Conservation (phyloP, 2,329 filamentous ascomycete genomes). For the Phyllosticta citrichinensis region DNA sequence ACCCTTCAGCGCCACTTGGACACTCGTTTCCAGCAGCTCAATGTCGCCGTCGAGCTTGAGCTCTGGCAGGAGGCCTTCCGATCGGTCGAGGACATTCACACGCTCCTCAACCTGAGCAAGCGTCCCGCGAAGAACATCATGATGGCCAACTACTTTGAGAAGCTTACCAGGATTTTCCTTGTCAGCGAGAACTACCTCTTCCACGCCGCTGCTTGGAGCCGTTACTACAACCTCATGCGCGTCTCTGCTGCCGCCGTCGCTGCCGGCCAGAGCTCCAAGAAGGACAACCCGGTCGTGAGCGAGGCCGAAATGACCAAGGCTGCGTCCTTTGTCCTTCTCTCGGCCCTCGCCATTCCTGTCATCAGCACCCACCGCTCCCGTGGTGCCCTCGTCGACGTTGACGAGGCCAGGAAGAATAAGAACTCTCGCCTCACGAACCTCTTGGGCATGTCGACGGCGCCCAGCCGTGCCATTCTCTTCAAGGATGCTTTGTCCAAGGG, state of each 20-base stretch:
- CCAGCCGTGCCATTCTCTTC: constrained; percentile 84
- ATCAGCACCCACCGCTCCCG: constrained; percentile 97
- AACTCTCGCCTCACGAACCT: constrained; percentile 95
- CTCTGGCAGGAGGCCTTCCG: constrained; percentile 99
- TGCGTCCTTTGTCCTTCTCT: constrained; percentile 89
- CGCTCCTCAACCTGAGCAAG: constrained; percentile 93
- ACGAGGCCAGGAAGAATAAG: constrained; percentile 97
- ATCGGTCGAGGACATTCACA: constrained; percentile 98
- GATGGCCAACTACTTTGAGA: constrained; percentile 99
- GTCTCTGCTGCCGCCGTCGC: constrained; percentile 78
- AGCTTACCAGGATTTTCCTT: constrained; percentile 95
- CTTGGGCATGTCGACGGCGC: constrained; percentile 81
- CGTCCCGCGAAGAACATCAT: constrained; percentile 96
- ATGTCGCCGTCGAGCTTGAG: constrained; percentile 95
- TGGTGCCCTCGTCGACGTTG: constrained; percentile 90
- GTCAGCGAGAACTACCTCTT: constrained; percentile 99
- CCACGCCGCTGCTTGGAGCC: constrained; percentile 94
- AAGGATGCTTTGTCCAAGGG: constrained; percentile 93
- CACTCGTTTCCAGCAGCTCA: constrained; percentile 96
- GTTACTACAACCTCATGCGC: constrained; percentile 93
- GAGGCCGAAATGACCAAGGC: constrained; percentile 89
- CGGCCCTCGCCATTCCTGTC: constrained; percentile 93
- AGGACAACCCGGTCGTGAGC: constrained; percentile 82
- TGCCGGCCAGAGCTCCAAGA: constrained; percentile 78
- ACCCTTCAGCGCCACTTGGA: constrained; percentile 95